Percentiles rank a stretch among this genome's conserved stretches.
Evolutionary conservation across 768 basidiomycete species (phyloP).

Genomic region (Hypsizygus marmoreus): DNA sequence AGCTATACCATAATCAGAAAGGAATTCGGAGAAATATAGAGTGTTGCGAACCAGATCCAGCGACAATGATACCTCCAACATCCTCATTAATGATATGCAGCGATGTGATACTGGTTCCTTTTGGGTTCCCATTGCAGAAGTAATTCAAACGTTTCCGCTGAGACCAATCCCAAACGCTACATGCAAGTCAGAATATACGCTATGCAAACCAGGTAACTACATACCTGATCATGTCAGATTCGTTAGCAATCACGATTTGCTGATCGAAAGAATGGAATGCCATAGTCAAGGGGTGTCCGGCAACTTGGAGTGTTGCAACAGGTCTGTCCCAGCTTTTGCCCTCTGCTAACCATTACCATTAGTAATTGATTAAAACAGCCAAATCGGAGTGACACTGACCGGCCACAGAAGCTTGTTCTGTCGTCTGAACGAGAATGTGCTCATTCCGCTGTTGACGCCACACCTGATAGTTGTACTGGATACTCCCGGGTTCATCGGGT

Average conservation of each 20-base stretch:
- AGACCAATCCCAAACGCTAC: constrained; percentile 95
- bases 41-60: constrained; percentile 70
- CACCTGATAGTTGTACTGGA: constrained; percentile 92
- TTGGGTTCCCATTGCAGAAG: constrained; percentile 89
- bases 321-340: constrained; percentile 70
- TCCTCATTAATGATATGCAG: constrained; percentile 95
- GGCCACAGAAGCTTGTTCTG: constrained; percentile 69
- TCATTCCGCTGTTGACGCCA: constrained; percentile 95
- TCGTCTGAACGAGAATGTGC: constrained; percentile 67
- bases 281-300: constrained; percentile 69
- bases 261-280: constrained; percentile 92
- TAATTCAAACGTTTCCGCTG: constrained; percentile 72
- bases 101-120: constrained; percentile 81
- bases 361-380: not conserved
- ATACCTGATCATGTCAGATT: constrained; percentile 83
- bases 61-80: constrained; percentile 85
- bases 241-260: constrained; percentile 84
- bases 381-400: constrained; percentile 47
- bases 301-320: constrained; percentile 63
- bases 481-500: constrained; percentile 92
- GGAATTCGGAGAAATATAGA: not conserved
- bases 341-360: constrained; percentile 41
- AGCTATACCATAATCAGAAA: constrained; percentile 45
- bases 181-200: constrained; percentile 5
- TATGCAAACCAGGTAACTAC: constrained; percentile 16